Base-by-base conservation (phyloP, 352 stramenopile species). In the Globisporangium splendens region DNA sequence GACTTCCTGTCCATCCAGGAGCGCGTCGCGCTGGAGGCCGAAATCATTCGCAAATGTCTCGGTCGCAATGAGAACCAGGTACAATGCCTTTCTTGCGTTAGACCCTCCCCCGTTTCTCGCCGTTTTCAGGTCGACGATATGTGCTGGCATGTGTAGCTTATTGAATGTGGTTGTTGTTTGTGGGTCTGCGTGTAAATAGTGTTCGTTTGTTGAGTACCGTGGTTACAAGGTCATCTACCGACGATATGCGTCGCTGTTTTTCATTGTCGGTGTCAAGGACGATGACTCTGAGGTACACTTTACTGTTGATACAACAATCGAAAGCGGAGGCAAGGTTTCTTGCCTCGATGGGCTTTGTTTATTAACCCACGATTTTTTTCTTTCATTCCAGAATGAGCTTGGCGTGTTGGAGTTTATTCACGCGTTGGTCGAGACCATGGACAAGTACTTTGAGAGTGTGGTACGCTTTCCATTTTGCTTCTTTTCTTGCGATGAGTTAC, bases 361-460 rank as follows among this genome's bases (percentile, higher is more conserved):
- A 35, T 35, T n/a, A n/a, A 2, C 31, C 22, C 38, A 14, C 38
- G 33, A 12, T 54, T 28, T 28, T 60, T 8, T 41, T 11, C 53
- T 24, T 50, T 35, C 17, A 21, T 6, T 33, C 18, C 54, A 99
- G 87, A 99, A 99, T 68, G 98, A 99, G 77, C 84, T 99, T 38
- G 98, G 96, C 38, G 95, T 99, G 41, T 74, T 99, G 50, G 98
- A 99, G 85, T 99, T 99, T 68, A 99, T 99, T 72, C 98, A 99
- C 76, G 96, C 91, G 47, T 88, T 99, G 20, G 97, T 99, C 39
- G 98, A 99, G 75, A 99, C 97, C 7, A 97, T 99, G 86, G 97
- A 99, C 83, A 98, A 98, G 77, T 98, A 98, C 77, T 98, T 98
- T 77, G 96, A 98, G 69, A 98, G 93, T 69, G 98, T 99, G 77